A percentile compares a stretch with the other conserved stretches of the same genome.
Conservation (phyloP, 2,329 filamentous ascomycete species). For the Colletotrichum graminicola region DNA sequence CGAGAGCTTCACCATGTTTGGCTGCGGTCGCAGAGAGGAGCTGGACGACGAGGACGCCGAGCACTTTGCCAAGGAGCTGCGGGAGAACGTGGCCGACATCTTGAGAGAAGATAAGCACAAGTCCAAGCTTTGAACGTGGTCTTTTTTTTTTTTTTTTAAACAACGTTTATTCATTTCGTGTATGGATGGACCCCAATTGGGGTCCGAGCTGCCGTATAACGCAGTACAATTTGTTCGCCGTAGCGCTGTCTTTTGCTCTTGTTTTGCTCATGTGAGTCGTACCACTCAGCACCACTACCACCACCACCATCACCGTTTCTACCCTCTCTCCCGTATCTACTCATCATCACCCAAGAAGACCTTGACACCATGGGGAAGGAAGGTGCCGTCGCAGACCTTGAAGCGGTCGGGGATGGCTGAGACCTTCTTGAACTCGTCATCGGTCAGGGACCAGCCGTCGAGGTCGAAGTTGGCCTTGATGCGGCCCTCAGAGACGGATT, state of each 20-base stretch:
- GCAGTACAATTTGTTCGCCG: conserved; percentile 21
- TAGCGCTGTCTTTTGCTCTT: conserved; percentile 27
- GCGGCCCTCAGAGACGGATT: conserved; percentile 79
- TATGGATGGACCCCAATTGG: conserved; percentile 25
- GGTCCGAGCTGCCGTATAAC: conserved; percentile 6
- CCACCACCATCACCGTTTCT: background rate
- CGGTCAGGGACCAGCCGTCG: conserved; percentile 79
- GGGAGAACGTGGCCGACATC: conserved; percentile 62
- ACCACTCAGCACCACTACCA: conserved; percentile 17
- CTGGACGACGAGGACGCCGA: conserved; percentile 81
- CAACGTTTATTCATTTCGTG: conserved; percentile 30
- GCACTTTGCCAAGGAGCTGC: conserved; percentile 67
- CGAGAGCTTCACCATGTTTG: conserved; percentile 86
- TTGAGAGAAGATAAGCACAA: conserved; percentile 50
- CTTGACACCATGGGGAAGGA: conserved; percentile 73
- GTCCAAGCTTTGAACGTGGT: conserved; percentile 53
- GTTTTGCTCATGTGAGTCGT: conserved; percentile 34
- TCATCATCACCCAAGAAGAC: conserved; percentile 89
- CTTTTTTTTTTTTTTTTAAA: background rate
- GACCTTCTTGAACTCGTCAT: conserved; percentile 78
- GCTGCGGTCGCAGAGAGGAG: conserved; percentile 77
- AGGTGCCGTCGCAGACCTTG: conserved; percentile 83
- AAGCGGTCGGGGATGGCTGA: conserved; percentile 79
- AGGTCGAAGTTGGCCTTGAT: conserved; percentile 83
- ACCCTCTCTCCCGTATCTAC: conserved; percentile 55